These are phyloP conservation scores for Scleromitrula shiraiana DNA, from an alignment of 2,329 filamentous ascomycete species.

Conservation along the genomic window DNA sequence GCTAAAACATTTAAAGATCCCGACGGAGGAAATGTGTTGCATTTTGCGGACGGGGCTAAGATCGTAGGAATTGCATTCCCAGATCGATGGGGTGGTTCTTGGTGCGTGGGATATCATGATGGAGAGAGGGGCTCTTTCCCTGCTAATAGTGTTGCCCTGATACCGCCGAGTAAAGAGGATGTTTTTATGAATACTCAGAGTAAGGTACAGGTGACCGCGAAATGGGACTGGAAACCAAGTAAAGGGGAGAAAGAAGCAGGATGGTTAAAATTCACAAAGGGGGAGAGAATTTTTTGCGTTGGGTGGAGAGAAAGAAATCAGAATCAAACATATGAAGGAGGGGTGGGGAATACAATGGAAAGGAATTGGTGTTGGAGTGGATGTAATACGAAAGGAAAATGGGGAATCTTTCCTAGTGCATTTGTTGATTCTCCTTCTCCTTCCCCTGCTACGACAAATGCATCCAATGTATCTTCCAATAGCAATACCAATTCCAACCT, in stretches of 20 bases:
- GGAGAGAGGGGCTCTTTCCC: slow-evolving; percentile 26
- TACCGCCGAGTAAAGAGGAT: slow-evolving; percentile 22
- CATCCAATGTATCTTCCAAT: not conserved
- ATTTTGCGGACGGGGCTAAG: slow-evolving; percentile 25
- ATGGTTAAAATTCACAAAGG: slow-evolving; percentile 27
- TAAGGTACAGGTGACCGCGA: slow-evolving; percentile 20
- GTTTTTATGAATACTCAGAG: slow-evolving; percentile 23
- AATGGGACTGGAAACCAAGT: slow-evolving; percentile 28
- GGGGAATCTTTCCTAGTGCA: slow-evolving; percentile 24
- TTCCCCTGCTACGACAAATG: slow-evolving; percentile 7
- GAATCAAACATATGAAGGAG: too few relatives aligned
- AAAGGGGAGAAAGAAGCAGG: slow-evolving; percentile 25
- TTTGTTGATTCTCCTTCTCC: slow-evolving; percentile 26
- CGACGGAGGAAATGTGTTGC: slow-evolving; percentile 21
- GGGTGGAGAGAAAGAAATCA: slow-evolving; percentile 24
- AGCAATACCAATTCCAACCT: too few relatives aligned
- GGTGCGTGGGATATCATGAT: slow-evolving; percentile 29
- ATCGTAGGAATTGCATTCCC: slow-evolving; percentile 28
- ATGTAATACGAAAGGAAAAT: slow-evolving; percentile 25
- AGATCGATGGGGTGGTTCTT: slow-evolving; percentile 21
- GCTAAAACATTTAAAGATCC: slow-evolving; percentile 20
- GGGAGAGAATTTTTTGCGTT: slow-evolving; percentile 25
- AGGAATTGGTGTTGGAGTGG: slow-evolving; percentile 29
- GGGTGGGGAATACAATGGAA: too few relatives aligned
- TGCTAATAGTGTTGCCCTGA: slow-evolving; percentile 17